Conservation (phyloP, 2,329 filamentous ascomycete genomes). For the Blastomyces parvus region DNA sequence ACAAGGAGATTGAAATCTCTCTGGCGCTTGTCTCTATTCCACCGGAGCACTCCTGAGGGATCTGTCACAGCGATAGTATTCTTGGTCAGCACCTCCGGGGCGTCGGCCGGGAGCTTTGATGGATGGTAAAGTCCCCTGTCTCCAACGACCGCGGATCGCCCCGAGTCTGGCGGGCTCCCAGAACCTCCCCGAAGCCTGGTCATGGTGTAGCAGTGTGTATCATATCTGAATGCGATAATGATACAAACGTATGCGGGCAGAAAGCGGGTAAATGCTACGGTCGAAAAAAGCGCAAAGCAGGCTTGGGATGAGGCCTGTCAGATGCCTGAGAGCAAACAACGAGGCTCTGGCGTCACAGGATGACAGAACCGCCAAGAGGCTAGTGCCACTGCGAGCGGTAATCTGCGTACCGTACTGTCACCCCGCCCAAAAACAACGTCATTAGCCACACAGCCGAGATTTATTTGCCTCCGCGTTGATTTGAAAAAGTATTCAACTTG, state of each 20-base stretch:
- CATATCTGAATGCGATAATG: conserved; percentile 20
- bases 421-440: not conserved
- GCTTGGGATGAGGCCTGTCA: not conserved
- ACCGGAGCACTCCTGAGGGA: conserved; percentile 28
- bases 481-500: not conserved
- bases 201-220: conserved; percentile 25
- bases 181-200: conserved; percentile 36
- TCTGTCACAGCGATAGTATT: conserved; percentile 34
- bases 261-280: not conserved
- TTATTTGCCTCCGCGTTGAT: not conserved
- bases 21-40: conserved; percentile 33
- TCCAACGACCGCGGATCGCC: conserved; percentile 19
- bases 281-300: not conserved
- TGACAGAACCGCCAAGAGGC: conserved; percentile 4
- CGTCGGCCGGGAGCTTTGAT: conserved; percentile 34
- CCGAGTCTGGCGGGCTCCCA: conserved; percentile 24
- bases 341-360: conserved; percentile 5
- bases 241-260: not conserved
- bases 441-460: conserved; percentile 4
- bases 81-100: conserved; percentile 31
- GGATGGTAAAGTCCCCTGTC: conserved; percentile 25
- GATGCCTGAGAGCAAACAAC: not conserved
- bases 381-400: not conserved
- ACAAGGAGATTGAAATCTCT: conserved; percentile 51
- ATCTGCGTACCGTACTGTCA: conserved; percentile 5